Conservation (phyloP, 1,284 basidiomycete species). For the Irpex sp. region DNA sequence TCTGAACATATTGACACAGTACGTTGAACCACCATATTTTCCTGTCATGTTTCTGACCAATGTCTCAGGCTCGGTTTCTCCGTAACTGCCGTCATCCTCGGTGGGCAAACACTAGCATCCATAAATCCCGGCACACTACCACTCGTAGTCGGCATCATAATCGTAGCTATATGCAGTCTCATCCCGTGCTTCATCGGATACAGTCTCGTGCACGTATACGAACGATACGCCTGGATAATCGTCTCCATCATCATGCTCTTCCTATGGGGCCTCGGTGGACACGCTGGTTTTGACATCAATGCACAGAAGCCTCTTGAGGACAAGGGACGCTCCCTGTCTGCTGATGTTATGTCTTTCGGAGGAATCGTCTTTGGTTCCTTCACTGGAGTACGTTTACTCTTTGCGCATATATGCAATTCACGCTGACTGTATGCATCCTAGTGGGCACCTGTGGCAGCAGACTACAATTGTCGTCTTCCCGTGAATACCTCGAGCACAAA, state of each 20-base stretch:
- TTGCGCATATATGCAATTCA: background rate
- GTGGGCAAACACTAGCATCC: slow-evolving; percentile 45
- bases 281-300: slow-evolving; percentile 45
- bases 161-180: slow-evolving; percentile 39
- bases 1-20: slow-evolving; percentile 58
- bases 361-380: slow-evolving; percentile 56
- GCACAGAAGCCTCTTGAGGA: slow-evolving; percentile 44
- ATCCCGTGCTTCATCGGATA: slow-evolving; percentile 52
- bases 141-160: slow-evolving; percentile 41
- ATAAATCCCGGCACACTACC: slow-evolving; percentile 39
- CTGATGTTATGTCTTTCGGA: slow-evolving; percentile 52
- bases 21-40: slow-evolving; percentile 10
- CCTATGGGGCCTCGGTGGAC: slow-evolving; percentile 50
- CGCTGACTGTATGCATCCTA: slow-evolving; percentile 8
- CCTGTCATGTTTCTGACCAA: background rate
- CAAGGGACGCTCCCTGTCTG: slow-evolving; percentile 38
- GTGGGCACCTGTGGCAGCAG: slow-evolving; percentile 49
- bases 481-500: slow-evolving; percentile 39
- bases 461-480: slow-evolving; percentile 54
- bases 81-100: slow-evolving; percentile 42
- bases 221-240: slow-evolving; percentile 61
- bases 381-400: slow-evolving; percentile 35
- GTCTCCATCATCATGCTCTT: slow-evolving; percentile 54
- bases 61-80: slow-evolving; percentile 41
- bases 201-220: slow-evolving; percentile 53